These are phyloP conservation scores for Microbotryomycetes sp. DNA, from an alignment of 1,284 basidiomycete genomes.

Conservation along the genomic window DNA sequence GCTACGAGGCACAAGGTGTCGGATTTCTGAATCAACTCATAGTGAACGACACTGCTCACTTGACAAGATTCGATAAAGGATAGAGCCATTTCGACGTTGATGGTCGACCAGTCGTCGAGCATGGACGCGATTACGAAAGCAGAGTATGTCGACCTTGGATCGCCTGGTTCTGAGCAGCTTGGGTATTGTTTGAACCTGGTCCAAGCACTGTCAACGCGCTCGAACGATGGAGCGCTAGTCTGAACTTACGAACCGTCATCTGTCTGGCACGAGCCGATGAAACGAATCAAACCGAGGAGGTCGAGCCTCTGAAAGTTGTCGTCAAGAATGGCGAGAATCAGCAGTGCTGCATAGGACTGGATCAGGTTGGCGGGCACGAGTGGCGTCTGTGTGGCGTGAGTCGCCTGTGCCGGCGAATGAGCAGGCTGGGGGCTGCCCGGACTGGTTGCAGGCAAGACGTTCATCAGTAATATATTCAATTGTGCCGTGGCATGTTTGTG, in stretches of 20 bases:
- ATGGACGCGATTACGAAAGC: slow-evolving; percentile 74
- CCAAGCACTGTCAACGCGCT: not conserved
- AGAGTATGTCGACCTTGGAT: slow-evolving; percentile 78
- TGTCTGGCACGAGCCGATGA: slow-evolving; percentile 64
- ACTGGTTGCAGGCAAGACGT: too few relatives aligned
- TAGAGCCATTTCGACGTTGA: slow-evolving; percentile 56
- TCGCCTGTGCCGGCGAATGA: not conserved
- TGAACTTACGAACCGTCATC: slow-evolving; percentile 66
- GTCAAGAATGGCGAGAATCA: slow-evolving; percentile 70
- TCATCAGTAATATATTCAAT: too few relatives aligned
- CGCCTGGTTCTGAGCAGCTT: slow-evolving; percentile 53
- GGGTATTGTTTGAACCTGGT: slow-evolving; percentile 69
- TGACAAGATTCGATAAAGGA: slow-evolving; percentile 60
- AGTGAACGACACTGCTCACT: slow-evolving; percentile 45
- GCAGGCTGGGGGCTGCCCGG: not conserved
- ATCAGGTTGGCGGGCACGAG: slow-evolving; percentile 70
- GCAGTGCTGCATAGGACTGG: slow-evolving; percentile 80
- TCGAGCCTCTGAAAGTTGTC: slow-evolving; percentile 67
- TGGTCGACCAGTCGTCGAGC: slow-evolving; percentile 66
- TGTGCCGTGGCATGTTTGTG: too few relatives aligned
- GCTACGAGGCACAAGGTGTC: slow-evolving; percentile 47
- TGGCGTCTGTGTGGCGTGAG: not conserved
- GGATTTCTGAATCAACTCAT: not conserved
- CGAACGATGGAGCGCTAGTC: not conserved
- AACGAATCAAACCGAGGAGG: slow-evolving; percentile 53